Conservation (phyloP, 495 filamentous ascomycete genomes). For the Sabuloglossum arenarium region DNA sequence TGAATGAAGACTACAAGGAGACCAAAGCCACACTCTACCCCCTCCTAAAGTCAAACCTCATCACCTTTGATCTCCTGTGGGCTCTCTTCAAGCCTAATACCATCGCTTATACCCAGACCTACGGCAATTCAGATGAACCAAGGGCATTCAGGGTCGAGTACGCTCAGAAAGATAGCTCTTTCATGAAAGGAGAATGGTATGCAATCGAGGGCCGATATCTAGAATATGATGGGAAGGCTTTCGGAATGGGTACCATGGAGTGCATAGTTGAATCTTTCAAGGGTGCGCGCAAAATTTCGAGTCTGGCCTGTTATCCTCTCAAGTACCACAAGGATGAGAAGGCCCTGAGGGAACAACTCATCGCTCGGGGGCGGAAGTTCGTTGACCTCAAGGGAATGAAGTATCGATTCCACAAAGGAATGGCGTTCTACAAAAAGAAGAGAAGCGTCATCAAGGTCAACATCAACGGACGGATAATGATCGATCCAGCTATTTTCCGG, state of each 20-base stretch:
- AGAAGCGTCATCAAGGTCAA: constrained; percentile 62
- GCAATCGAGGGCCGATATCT: constrained; percentile 63
- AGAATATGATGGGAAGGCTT: constrained; percentile 66
- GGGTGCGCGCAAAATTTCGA: constrained; percentile 64
- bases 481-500: constrained; percentile 71
- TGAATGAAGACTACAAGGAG: constrained; percentile 64
- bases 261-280: constrained; percentile 61
- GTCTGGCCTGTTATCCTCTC: constrained; percentile 57
- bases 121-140: constrained; percentile 60
- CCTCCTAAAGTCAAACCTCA: constrained; percentile 60
- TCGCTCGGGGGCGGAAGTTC: constrained; percentile 77
- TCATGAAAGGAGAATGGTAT: constrained; percentile 66
- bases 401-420: constrained; percentile 64
- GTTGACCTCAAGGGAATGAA: constrained; percentile 61
- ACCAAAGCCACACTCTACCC: constrained; percentile 68
- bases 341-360: constrained; percentile 39
- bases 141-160: constrained; percentile 81
- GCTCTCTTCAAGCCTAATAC: constrained; percentile 84
- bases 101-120: constrained; percentile 61
- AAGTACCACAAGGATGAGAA: constrained; percentile 62
- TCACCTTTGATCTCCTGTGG: constrained; percentile 84
- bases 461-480: constrained; percentile 80
- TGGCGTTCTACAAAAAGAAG: constrained; percentile 74
- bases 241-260: constrained; percentile 48
- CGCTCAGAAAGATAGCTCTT: constrained; percentile 45